A percentile compares a stretch with the other conserved stretches of the same genome.
These are phyloP conservation scores for Heteromeles arbutifolia DNA, from an alignment of 306 rosid species.

Conservation along the genomic window DNA sequence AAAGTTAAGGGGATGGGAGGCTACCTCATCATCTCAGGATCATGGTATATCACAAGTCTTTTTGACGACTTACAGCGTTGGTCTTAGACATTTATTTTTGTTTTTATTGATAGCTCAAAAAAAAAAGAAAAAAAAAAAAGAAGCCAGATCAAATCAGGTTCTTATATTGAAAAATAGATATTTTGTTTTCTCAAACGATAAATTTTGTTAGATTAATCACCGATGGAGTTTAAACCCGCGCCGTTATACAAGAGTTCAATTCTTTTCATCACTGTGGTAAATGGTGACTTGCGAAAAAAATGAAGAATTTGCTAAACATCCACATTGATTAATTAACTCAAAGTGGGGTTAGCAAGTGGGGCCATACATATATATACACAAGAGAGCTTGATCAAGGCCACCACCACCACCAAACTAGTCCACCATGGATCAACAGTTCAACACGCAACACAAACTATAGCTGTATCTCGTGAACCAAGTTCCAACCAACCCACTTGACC, in stretches of 20 bases:
- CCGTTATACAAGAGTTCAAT: rapidly evolving
- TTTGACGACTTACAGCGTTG: no score
- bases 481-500: background rate
- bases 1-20: no score
- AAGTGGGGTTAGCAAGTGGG: background rate
- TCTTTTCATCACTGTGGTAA: rapidly evolving
- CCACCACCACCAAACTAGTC: background rate
- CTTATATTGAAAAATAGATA: no score
- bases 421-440: background rate
- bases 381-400: background rate
- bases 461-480: slow-evolving; percentile 8
- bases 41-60: no score
- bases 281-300: rapidly evolving
- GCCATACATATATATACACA: background rate
- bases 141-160: no score
- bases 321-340: background rate
- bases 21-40: no score
- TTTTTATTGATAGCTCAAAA: no score
- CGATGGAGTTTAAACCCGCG: rapidly evolving
- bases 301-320: background rate
- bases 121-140: no score
- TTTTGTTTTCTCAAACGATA: no score
- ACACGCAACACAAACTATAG: slow-evolving; percentile 6
- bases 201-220: no score
- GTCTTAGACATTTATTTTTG: no score